A percentile compares a stretch with the other conserved stretches of the same genome.
Conservation (phyloP, 345 rosid species). For the Eucalyptus dawsonii region DNA sequence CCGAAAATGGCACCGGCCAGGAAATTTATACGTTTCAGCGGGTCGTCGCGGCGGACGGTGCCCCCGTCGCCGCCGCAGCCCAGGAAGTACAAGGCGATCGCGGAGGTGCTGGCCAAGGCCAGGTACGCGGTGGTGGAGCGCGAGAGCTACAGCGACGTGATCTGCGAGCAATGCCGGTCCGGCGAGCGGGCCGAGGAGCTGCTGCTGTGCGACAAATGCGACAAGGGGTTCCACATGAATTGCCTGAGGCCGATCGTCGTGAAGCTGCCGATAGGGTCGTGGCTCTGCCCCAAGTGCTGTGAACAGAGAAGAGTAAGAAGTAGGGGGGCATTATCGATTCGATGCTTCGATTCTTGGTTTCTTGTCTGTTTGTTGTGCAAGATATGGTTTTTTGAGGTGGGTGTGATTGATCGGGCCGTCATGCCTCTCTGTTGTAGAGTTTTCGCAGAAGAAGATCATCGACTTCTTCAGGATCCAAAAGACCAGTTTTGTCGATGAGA, state of each 20-base stretch:
- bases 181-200: slow-evolving; percentile 69
- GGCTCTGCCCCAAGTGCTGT: slow-evolving; percentile 66
- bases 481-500: slow-evolving; percentile 6
- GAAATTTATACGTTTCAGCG: slow-evolving; percentile 12
- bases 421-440: slow-evolving; percentile 18
- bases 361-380: background rate
- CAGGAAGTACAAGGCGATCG: slow-evolving; percentile 39
- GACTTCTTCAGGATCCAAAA: slow-evolving; percentile 75
- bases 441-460: slow-evolving; percentile 77
- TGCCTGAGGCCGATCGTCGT: slow-evolving; percentile 77
- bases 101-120: slow-evolving; percentile 45
- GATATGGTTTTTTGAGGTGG: background rate
- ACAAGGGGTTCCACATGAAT: slow-evolving; percentile 81
- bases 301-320: slow-evolving; percentile 74
- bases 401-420: background rate
- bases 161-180: slow-evolving; percentile 62
- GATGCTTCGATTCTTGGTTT: background rate
- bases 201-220: slow-evolving; percentile 78
- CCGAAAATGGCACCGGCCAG: background rate
- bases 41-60: slow-evolving; percentile 30
- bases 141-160: slow-evolving; percentile 30
- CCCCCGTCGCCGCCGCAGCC: slow-evolving; percentile 28
- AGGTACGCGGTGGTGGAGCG: slow-evolving; percentile 20
- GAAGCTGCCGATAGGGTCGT: slow-evolving; percentile 70
- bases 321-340: slow-evolving; percentile 22